Base-by-base conservation (phyloP, 768 basidiomycete species). In the Dictyophora rubrovolvata region DNA sequence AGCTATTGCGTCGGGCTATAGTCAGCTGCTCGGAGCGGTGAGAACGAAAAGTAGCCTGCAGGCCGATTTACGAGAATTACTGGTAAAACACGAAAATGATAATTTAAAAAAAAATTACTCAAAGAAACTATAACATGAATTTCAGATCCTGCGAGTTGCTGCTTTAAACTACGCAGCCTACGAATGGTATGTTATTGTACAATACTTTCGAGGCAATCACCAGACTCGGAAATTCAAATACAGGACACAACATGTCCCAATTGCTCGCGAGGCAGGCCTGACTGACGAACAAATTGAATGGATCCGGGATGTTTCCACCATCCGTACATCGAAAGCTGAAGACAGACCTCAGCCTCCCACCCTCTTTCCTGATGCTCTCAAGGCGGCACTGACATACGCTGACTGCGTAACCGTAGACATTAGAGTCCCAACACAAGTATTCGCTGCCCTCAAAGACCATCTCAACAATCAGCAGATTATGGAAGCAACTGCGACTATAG, bases 211-310 rank as follows among this genome's bases (percentile, higher is more conserved):
- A 20, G 35, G 7, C n/a, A 51, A n/a, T 1, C 42, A 11, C 35
- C 2, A 17, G 14, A 34, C 10, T 9, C 48, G n/a, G n/a, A n/a
- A n/a, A n/a, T n/a, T n/a, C 4, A 28, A 17, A 50, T 1, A 77
- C 75, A 72, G 82, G 82, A 78, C 78, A 9, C 78, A 81, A 18
- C 82, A 83, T 59, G 80, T 80, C 56, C 72, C 66, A 28, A 72
- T 81, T 20, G 85, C 75, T 0, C 70, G 78, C 2, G 68, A 71
- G 12, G 74, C 74, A 50, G 84, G 83, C 1, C 67, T 86, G 10
- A 77, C 75, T 0, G 75, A 75, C 0, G 72, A 74, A 0, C 84
- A 86, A 63, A 74, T 85, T 2, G 77, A 77, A 63, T 65, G 76
- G 49, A 76, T 83, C 49, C 77, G 84, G 23, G 80, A 84, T 63